phyloP scores from a whole-genome alignment of 176 grass and related monocot species.

The Thalia dealbata region DNA sequence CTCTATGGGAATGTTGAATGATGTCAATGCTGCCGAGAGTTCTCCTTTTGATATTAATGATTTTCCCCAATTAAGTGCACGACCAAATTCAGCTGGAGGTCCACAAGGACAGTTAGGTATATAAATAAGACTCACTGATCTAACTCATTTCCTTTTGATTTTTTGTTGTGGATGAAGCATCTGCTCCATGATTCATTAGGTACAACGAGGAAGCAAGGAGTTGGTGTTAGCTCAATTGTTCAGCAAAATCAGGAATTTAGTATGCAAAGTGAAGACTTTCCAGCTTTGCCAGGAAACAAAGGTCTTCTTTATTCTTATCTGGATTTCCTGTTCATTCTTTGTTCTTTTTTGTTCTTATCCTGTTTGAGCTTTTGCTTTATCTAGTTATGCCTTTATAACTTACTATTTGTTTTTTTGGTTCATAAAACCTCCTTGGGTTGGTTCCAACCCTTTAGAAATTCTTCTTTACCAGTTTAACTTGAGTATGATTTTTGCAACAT shows the following conservation, averaged over 20 bases:
- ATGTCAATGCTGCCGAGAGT: conserved; percentile 51
- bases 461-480: no score
- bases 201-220: conserved; percentile 77
- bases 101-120: conserved; percentile 96
- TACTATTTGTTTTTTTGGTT: neutral
- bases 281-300: conserved; percentile 28
- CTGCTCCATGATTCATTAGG: conserved; percentile 46
- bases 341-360: neutral
- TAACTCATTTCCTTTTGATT: neutral
- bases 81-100: conserved; percentile 86
- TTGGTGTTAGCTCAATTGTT: conserved; percentile 31
- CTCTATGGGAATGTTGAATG: conserved; percentile 93
- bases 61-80: conserved; percentile 86
- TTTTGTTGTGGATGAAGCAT: neutral
- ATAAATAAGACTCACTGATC: neutral
- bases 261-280: conserved; percentile 29
- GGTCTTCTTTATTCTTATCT: conserved; percentile 11
- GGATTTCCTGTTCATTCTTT: neutral
- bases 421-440: no score
- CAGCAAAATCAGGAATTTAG: conserved; percentile 32
- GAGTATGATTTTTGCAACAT: no score
- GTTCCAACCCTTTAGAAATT: no score
- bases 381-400: neutral
- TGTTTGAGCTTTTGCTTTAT: neutral
- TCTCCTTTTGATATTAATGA: conserved; percentile 94